Evolutionary conservation across 2,329 filamentous ascomycete species (phyloP).

Genomic region (Cercospora sesami): DNA sequence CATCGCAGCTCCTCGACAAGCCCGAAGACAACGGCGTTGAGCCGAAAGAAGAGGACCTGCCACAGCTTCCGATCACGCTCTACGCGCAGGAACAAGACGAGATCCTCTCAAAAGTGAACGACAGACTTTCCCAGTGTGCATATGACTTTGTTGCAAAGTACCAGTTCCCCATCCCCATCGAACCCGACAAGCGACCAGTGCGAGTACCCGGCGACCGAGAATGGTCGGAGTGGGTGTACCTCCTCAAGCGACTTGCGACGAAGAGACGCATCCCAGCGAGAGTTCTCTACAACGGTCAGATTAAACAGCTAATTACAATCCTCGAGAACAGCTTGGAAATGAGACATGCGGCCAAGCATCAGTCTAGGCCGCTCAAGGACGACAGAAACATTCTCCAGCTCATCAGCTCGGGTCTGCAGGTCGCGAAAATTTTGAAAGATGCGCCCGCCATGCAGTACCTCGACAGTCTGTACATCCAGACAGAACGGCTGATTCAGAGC

Average conservation of each 20-base stretch:
- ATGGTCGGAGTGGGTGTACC: slow-evolving; percentile 90
- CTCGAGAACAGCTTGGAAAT: slow-evolving; percentile 86
- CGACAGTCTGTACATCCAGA: slow-evolving; percentile 77
- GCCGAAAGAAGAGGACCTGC: slow-evolving; percentile 75
- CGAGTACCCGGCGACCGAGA: slow-evolving; percentile 74
- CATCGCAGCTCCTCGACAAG: slow-evolving; percentile 75
- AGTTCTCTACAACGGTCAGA: slow-evolving; percentile 81
- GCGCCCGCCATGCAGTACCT: slow-evolving; percentile 79
- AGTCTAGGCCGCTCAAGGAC: slow-evolving; percentile 80
- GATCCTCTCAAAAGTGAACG: slow-evolving; percentile 77
- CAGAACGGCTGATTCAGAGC: slow-evolving; percentile 71
- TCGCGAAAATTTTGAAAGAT: slow-evolving; percentile 84
- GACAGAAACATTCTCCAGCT: slow-evolving; percentile 85
- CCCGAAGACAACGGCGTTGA: slow-evolving; percentile 71
- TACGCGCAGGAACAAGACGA: slow-evolving; percentile 81
- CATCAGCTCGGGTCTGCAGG: slow-evolving; percentile 82
- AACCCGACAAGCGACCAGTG: slow-evolving; percentile 76
- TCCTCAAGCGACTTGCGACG: slow-evolving; percentile 80
- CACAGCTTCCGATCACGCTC: slow-evolving; percentile 78
- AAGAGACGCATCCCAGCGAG: slow-evolving; percentile 81
- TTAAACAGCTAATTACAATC: slow-evolving; percentile 86
- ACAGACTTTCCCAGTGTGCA: slow-evolving; percentile 78
- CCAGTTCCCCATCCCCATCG: slow-evolving; percentile 83
- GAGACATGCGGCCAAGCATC: slow-evolving; percentile 80
- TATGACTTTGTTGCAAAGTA: slow-evolving; percentile 91